Conservation (phyloP, 345 rosid species). For the Turnera subulata region DNA sequence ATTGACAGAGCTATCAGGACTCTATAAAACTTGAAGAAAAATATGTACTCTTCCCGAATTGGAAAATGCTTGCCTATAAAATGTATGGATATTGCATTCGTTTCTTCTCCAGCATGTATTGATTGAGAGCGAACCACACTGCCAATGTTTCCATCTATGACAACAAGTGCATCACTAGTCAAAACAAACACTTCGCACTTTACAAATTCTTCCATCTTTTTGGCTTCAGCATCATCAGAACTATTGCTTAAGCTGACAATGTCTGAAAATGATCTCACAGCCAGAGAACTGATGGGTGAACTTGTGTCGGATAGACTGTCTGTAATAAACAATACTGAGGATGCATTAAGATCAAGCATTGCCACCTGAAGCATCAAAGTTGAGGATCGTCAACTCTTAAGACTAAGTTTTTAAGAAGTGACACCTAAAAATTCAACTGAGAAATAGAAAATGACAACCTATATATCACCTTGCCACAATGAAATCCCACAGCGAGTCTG, state of each 20-base stretch:
- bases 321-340: conserved; percentile 56
- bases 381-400: neutral
- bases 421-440: neutral
- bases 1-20: conserved; percentile 24
- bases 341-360: conserved; percentile 56
- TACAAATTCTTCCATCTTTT: conserved; percentile 25
- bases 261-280: conserved; percentile 36
- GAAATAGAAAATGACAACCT: conserved; percentile 8
- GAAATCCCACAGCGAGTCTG: conserved; percentile 76
- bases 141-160: conserved; percentile 59
- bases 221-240: conserved; percentile 30
- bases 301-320: conserved; percentile 45
- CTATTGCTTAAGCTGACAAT: conserved; percentile 18
- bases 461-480: conserved; percentile 68
- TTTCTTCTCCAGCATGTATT: conserved; percentile 35
- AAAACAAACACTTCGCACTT: conserved; percentile 41
- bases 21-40: conserved; percentile 6
- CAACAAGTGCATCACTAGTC: conserved; percentile 58
- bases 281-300: conserved; percentile 56
- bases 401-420: neutral
- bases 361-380: conserved; percentile 61
- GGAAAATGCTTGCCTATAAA: conserved; percentile 53
- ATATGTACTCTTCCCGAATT: conserved; percentile 5
- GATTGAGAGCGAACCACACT: conserved; percentile 36
- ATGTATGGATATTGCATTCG: conserved; percentile 52